Evolutionary conservation across 768 basidiomycete species (phyloP).

Genomic region (Suillus clintonianus): DNA sequence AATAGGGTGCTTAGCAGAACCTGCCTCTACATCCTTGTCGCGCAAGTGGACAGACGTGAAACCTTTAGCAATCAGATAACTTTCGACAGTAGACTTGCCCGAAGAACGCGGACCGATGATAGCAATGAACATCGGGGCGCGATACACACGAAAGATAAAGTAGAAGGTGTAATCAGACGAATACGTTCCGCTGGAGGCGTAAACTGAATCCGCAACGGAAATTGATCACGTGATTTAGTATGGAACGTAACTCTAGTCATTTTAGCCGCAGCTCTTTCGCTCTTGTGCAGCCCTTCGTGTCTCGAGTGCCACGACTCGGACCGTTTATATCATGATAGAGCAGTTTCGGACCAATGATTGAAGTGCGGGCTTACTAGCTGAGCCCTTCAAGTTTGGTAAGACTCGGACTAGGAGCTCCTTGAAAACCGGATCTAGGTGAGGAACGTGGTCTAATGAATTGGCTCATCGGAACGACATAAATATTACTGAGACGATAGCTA

Average conservation of each 20-base stretch:
- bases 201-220: too few relatives aligned
- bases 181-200: too few relatives aligned
- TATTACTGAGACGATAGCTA: constrained; percentile 53
- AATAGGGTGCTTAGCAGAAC: constrained; percentile 1
- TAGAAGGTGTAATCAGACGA: not conserved
- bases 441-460: constrained; percentile 77
- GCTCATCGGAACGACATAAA: constrained; percentile 67
- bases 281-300: constrained; percentile 67
- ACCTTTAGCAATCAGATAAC: constrained; percentile 60
- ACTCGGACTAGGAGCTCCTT: constrained; percentile 27
- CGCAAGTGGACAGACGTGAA: constrained; percentile 53
- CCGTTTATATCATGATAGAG: too few relatives aligned
- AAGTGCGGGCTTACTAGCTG: constrained; percentile 45
- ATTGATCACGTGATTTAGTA: not conserved
- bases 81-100: constrained; percentile 60
- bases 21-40: constrained; percentile 20
- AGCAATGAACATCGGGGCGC: constrained; percentile 61
- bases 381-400: constrained; percentile 54
- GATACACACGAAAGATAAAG: not conserved
- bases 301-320: not conserved
- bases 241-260: constrained; percentile 7
- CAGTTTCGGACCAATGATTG: too few relatives aligned
- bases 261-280: constrained; percentile 50
- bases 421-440: constrained; percentile 36
- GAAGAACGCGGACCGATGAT: constrained; percentile 64